phyloP scores from a whole-genome alignment of 495 filamentous ascomycete genomes.

The Cenococcum geophilum region DNA sequence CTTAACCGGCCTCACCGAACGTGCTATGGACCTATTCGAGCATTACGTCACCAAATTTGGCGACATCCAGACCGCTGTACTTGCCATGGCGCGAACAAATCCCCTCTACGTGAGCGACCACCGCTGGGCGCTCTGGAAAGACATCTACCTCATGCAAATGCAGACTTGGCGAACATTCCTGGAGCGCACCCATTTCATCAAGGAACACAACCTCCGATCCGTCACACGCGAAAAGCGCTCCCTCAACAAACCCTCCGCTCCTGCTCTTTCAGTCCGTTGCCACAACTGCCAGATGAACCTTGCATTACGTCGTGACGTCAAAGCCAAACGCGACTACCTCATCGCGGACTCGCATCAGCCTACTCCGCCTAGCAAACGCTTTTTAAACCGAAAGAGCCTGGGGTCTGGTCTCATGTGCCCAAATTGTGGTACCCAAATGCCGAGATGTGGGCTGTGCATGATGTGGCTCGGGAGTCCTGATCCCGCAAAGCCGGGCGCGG shows the following conservation, averaged over 20 bases:
- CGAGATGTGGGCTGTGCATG: conserved; percentile 82
- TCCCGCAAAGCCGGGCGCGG: conserved; percentile 53
- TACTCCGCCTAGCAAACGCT: conserved; percentile 2
- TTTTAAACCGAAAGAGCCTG: neutral
- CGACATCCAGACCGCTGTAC: conserved; percentile 83
- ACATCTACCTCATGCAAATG: conserved; percentile 73
- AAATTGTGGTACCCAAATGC: conserved; percentile 78
- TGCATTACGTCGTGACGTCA: conserved; percentile 20
- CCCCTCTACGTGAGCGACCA: conserved; percentile 76
- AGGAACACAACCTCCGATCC: conserved; percentile 35
- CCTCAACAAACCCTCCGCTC: conserved; percentile 27
- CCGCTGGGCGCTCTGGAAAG: conserved; percentile 72
- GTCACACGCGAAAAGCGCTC: conserved; percentile 25
- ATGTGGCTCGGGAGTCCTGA: conserved; percentile 77
- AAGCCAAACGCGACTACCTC: conserved; percentile 19
- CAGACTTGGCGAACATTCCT: conserved; percentile 65
- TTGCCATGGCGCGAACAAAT: conserved; percentile 72
- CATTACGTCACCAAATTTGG: conserved; percentile 80
- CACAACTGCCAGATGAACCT: conserved; percentile 29
- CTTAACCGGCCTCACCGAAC: conserved; percentile 75
- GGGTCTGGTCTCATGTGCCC: conserved; percentile 61
- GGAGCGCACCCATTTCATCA: conserved; percentile 53
- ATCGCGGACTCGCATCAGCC: conserved; percentile 11
- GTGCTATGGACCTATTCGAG: conserved; percentile 74
- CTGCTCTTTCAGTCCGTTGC: conserved; percentile 25